Conservation (phyloP, 2,329 filamentous ascomycete genomes). For the Akanthomyces muscarius region DNA sequence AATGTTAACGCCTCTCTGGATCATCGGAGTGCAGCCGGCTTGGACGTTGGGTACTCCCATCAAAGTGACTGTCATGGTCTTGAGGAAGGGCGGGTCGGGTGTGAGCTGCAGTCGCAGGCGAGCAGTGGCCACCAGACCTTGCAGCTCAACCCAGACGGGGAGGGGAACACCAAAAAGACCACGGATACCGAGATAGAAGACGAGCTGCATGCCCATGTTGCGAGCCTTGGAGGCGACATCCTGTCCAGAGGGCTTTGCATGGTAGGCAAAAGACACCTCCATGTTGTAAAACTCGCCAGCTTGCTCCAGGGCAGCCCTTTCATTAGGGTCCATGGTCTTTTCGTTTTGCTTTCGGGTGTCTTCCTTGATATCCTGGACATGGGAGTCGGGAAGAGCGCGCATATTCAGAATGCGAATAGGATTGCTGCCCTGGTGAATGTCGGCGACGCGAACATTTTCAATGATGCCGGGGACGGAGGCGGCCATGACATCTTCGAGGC, state of each 20-base stretch:
- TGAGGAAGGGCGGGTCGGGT: slow-evolving; percentile 87
- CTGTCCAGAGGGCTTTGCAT: slow-evolving; percentile 69
- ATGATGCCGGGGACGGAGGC: slow-evolving; percentile 87
- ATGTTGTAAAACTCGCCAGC: slow-evolving; percentile 91
- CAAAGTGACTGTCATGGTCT: slow-evolving; percentile 85
- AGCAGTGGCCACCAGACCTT: slow-evolving; percentile 83
- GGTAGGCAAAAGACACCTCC: slow-evolving; percentile 86
- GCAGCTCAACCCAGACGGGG: slow-evolving; percentile 85
- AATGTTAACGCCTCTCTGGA: slow-evolving; percentile 86
- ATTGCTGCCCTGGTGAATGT: slow-evolving; percentile 91
- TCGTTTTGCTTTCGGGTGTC: slow-evolving; percentile 75
- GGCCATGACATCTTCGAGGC: slow-evolving; percentile 80
- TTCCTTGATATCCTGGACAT: slow-evolving; percentile 73
- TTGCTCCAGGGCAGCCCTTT: slow-evolving; percentile 83
- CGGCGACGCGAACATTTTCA: slow-evolving; percentile 90
- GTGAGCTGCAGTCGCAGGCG: slow-evolving; percentile 79
- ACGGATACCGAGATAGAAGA: slow-evolving; percentile 89
- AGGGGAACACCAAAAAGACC: slow-evolving; percentile 85
- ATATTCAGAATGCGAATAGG: slow-evolving; percentile 84
- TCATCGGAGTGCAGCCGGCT: slow-evolving; percentile 86
- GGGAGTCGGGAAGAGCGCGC: slow-evolving; percentile 72
- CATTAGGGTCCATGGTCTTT: slow-evolving; percentile 78
- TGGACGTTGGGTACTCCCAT: slow-evolving; percentile 90
- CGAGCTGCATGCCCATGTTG: slow-evolving; percentile 95
- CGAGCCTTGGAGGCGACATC: slow-evolving; percentile 75